Base-by-base conservation (phyloP, 2,329 filamentous ascomycete genomes). In the Aspergillus sp. region DNA sequence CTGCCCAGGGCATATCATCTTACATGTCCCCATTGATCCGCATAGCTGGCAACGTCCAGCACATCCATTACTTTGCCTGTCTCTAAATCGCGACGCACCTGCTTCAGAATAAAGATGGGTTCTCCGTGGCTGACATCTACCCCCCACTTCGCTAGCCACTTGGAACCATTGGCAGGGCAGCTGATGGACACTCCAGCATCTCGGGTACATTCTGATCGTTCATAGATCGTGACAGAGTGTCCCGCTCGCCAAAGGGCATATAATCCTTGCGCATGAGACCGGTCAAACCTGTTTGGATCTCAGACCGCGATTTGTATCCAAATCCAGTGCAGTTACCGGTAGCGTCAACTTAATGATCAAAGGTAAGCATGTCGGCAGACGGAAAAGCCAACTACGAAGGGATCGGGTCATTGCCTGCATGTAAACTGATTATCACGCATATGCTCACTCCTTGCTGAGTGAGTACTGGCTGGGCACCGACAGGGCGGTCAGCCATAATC, bases 11-110 rank as follows among this genome's bases (percentile, higher is more conserved):
- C 5, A 7, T 19, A 52, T 6, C 5, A 7, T 19, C 53, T 6
- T 52, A 60, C 57, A 11, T 54, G 59, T 17, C 61, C 66, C 23
- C 58, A 60, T 29, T 58, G 59, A 9, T 54, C 54, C 42, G 60
- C 60, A 45, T 70, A 70, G 47, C 67, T 63, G 2, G 61, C 62
- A 2, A 69, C 53, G 3, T 59, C 60, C 45, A 66, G 66, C 4
- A 57, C 59, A 29, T 49, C 64, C 34, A 56, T 53, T 3, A 67
- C 58, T 5, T 59, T 50, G 1, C 67, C 66, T n/a, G 58, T 58
- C 1, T 46, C 42, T 62, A 64, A 68, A n/a, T 67, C 60, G 45
- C 65, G 67, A 57, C 64, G 62, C 11, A 70, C 67, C 13, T 68
- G 52, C n/a, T 64, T 63, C 45, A 61, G 59, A 7, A 70, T 51